Percentiles rank a stretch among this genome's conserved stretches.
These are phyloP conservation scores for Wickerhamiella kazuoi DNA, from an alignment of 805 yeast species.

Conservation along the genomic window DNA sequence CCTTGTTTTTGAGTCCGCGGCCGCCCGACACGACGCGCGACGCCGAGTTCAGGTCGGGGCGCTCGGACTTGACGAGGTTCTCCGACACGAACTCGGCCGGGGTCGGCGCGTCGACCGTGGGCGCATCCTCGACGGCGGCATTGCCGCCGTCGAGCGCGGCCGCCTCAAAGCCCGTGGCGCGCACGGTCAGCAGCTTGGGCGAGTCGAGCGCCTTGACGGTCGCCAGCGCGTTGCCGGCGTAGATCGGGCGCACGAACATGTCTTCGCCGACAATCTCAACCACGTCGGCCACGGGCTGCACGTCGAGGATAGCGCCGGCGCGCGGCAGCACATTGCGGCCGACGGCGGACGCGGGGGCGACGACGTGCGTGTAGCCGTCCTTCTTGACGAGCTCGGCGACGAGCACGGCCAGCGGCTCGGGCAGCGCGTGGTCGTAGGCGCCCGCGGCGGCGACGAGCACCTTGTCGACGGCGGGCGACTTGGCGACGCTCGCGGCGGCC, in stretches of 20 bases:
- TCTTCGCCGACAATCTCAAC: constrained; percentile 43
- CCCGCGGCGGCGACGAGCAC: constrained; percentile 41
- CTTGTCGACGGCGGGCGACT: constrained; percentile 35
- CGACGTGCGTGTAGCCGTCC: constrained; percentile 44
- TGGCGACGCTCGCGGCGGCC: constrained; percentile 34
- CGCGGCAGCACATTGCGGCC: constrained; percentile 82
- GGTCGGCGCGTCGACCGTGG: constrained; percentile 14
- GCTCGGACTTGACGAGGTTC: constrained; percentile 53
- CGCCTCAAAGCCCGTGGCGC: constrained; percentile 63
- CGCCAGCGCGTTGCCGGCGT: constrained; percentile 85
- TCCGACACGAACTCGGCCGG: constrained; percentile 55
- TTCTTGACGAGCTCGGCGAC: constrained; percentile 29
- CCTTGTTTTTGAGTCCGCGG: constrained; percentile 80
- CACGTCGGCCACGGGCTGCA: constrained; percentile 78
- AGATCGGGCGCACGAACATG: constrained; percentile 82
- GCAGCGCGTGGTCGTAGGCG: constrained; percentile 45
- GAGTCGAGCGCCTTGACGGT: constrained; percentile 60
- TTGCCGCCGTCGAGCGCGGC: constrained; percentile 25
- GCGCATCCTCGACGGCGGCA: constrained; percentile 27
- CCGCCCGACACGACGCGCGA: constrained; percentile 78
- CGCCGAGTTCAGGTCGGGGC: constrained; percentile 86
- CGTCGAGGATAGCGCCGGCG: constrained; percentile 65
- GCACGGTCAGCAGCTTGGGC: constrained; percentile 52
- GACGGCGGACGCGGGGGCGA: constrained; percentile 67
- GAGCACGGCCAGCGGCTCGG: constrained; percentile 69